phyloP scores from a whole-genome alignment of 78 protist genomes.

The Chrysochromulina parva region DNA sequence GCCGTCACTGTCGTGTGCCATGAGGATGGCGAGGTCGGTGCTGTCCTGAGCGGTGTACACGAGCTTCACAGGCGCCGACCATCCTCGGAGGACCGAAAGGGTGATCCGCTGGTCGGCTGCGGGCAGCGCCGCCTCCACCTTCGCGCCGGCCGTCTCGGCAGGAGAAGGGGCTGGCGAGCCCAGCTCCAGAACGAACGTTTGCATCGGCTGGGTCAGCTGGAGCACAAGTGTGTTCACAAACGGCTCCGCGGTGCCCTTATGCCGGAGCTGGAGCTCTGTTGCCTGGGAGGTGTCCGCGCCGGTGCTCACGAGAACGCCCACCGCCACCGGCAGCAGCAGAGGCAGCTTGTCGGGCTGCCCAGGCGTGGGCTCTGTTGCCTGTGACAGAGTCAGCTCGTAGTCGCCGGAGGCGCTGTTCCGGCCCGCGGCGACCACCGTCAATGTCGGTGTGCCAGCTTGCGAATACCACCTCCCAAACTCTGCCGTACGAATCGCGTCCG shows the following conservation, averaged over 20 bases:
- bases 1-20: conserved; percentile 20
- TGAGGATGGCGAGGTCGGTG: not conserved
- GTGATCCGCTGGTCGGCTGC: too few relatives aligned
- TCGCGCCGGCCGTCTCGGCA: too few relatives aligned
- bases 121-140: too few relatives aligned
- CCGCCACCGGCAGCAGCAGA: conserved; percentile 8
- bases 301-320: not conserved
- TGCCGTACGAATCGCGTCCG: not conserved
- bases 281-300: not conserved
- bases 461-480: not conserved
- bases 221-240: not conserved
- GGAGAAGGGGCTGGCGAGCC: not conserved
- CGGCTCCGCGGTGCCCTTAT: too few relatives aligned
- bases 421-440: not conserved
- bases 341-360: not conserved
- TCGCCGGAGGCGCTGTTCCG: not conserved
- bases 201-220: not conserved
- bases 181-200: not conserved
- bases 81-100: conserved; percentile 25
- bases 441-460: conserved; percentile 22
- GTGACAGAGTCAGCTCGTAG: conserved; percentile 7
- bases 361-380: not conserved
- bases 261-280: too few relatives aligned
- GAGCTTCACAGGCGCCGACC: conserved; percentile 37
- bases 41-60: not conserved